Conservation (phyloP, 1,284 basidiomycete genomes). For the Cutaneotrichosporon sp. region DNA sequence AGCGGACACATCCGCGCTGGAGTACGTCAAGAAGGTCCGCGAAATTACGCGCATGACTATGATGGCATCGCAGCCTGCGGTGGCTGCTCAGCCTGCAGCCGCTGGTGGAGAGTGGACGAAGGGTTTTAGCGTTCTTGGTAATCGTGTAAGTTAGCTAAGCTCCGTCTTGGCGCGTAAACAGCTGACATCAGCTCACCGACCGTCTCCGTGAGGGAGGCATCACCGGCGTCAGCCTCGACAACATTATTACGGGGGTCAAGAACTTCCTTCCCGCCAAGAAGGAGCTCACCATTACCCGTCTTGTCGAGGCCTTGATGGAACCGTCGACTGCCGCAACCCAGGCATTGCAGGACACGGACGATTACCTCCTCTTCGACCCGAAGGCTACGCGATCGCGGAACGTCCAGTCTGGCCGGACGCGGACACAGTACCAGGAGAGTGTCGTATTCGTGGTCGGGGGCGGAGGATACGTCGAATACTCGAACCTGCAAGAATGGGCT, state of each 20-base stretch:
- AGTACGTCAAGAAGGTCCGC: constrained; percentile 85
- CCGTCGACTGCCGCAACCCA: constrained; percentile 85
- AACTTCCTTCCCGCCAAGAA: constrained; percentile 97
- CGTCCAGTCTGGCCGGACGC: constrained; percentile 50
- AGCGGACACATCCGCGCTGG: constrained; percentile 76
- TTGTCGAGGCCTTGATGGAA: constrained; percentile 96
- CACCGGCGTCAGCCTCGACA: constrained; percentile 65
- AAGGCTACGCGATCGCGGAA: constrained; percentile 60
- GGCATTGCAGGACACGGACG: constrained; percentile 92
- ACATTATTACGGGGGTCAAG: constrained; percentile 94
- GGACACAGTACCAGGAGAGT: constrained; percentile 70
- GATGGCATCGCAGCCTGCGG: constrained; percentile 70
- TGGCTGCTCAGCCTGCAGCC: constrained; percentile 45
- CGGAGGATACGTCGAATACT: constrained; percentile 95
- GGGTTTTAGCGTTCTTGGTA: constrained; percentile 88
- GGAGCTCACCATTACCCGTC: constrained; percentile 82
- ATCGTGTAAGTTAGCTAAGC: constrained; percentile 58
- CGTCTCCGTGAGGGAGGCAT: constrained; percentile 85
- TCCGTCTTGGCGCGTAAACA: not conserved
- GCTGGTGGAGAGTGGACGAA: constrained; percentile 58
- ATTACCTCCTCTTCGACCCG: constrained; percentile 92
- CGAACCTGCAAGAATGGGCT: constrained; percentile 91
- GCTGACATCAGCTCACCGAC: constrained; percentile 61
- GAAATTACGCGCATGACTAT: constrained; percentile 89
- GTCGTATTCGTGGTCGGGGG: constrained; percentile 96